Base-by-base conservation (phyloP, 345 rosid species). In the Streptanthus diversifolius region DNA sequence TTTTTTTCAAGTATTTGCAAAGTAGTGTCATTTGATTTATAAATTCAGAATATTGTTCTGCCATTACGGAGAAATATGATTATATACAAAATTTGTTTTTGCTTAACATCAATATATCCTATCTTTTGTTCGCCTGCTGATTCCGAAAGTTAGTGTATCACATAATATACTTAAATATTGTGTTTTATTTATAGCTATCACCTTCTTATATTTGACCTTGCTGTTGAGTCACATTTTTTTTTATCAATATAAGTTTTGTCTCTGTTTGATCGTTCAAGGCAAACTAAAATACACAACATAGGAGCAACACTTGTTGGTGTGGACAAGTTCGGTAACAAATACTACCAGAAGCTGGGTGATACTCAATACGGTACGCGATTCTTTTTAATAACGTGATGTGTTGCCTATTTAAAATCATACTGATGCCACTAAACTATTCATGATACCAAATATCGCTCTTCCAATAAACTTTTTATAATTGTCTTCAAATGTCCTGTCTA, bases 251-350 rank as follows among this genome's bases (percentile, higher is more conserved):
- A 1, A 19, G 12, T 35, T 19, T 3, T 52, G 14, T 66, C 14
- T 29, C 25, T 25, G 0, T 77, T 60, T 80, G 66, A 74, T 72
- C 14, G 37, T 5, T 55, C 4, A 58, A 95, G 99, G 92, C 96
- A 95, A 84, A 95, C 99, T 69, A 95, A 91, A 73, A 80, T 95
- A 73, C 99, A 95, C 80, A 86, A 83, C 70, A 84, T 87, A 44
- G 98, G 99, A 66, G 98, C 93, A 40, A 86, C 83, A 3, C 83
- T 90, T 60, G 86, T 90, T 58, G 98, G 98, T 14, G 86, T 90
- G 36, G 99, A 95, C 83, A 95, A 87, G 73, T 81, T 87, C 24
- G 98, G 98, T 56, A 95, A 95, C 72, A 91, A 95, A 82, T 95
- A 91, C 77, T 91, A 88, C 60, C 85, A 91, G 89, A 95, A 78